phyloP scores from a whole-genome alignment of 331 rosid genomes.

The Quercus phellos region DNA sequence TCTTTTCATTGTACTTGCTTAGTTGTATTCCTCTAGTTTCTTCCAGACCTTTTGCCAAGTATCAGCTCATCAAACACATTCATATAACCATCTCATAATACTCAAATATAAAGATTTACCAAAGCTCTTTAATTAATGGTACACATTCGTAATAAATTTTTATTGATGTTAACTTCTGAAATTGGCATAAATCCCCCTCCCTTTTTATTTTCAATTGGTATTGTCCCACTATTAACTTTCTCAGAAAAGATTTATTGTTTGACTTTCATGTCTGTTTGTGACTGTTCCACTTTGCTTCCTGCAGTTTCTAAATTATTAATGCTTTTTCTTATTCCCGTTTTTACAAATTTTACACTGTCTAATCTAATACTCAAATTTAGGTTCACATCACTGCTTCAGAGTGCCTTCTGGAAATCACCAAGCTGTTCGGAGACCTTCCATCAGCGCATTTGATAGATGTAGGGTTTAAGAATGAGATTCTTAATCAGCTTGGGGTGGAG shows the following conservation, averaged over 20 bases:
- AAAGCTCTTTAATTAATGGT: not conserved
- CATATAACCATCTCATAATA: not conserved
- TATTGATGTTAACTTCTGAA: not conserved
- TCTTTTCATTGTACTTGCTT: not conserved
- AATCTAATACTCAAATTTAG: conserved; percentile 30
- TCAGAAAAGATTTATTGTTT: not conserved
- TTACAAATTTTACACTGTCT: too few species aligned
- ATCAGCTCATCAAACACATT: not conserved
- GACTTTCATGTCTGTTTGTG: not conserved
- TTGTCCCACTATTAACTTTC: not conserved
- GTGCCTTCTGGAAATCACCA: conserved; percentile 62
- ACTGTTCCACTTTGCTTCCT: conserved; percentile 6
- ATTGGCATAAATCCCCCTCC: not conserved
- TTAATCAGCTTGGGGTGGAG: conserved; percentile 62
- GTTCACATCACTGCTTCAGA: conserved; percentile 88
- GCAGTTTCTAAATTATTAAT: not conserved
- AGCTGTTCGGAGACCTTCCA: conserved; percentile 35
- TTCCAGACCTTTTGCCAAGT: not conserved
- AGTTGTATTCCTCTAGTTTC: not conserved
- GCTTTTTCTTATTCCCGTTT: conserved; percentile 10
- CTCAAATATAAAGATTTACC: not conserved
- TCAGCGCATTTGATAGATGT: conserved; percentile 20
- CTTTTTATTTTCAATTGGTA: not conserved
- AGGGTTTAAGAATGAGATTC: conserved; percentile 50
- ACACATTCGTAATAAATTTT: not conserved